These are phyloP conservation scores for Nigrospora oryzae DNA, from an alignment of 2,329 filamentous ascomycete species.

Conservation along the genomic window DNA sequence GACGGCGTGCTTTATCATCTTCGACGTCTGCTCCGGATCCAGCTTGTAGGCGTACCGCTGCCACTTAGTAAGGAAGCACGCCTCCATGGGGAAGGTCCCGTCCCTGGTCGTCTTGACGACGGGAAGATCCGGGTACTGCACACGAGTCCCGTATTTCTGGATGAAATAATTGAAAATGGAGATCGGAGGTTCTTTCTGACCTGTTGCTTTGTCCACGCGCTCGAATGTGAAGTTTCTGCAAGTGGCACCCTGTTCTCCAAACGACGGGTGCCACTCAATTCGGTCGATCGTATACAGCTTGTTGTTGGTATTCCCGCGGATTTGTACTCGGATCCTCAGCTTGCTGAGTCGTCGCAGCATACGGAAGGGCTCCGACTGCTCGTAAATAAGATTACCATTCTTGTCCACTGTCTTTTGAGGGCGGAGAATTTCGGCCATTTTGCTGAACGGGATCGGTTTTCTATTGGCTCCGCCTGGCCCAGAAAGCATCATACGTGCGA, in stretches of 20 bases:
- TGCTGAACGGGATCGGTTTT: slow-evolving; percentile 11
- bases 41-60: slow-evolving; percentile 59
- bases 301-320: slow-evolving; percentile 37
- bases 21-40: slow-evolving; percentile 54
- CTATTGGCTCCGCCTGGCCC: slow-evolving; percentile 17
- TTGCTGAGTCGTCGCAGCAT: slow-evolving; percentile 44
- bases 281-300: slow-evolving; percentile 44
- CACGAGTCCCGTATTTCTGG: slow-evolving; percentile 41
- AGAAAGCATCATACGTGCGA: slow-evolving; percentile 17
- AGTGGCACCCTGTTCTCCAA: slow-evolving; percentile 35
- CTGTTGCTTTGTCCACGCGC: slow-evolving; percentile 30
- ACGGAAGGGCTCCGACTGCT: slow-evolving; percentile 43
- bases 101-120: slow-evolving; percentile 47
- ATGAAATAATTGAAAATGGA: slow-evolving; percentile 47
- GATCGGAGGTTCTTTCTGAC: slow-evolving; percentile 10
- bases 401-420: slow-evolving; percentile 20
- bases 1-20: slow-evolving; percentile 93
- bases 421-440: slow-evolving; percentile 20
- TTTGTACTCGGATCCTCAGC: slow-evolving; percentile 47
- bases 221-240: slow-evolving; percentile 49
- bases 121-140: slow-evolving; percentile 41
- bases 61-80: slow-evolving; percentile 41
- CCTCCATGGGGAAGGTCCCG: slow-evolving; percentile 53
- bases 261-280: slow-evolving; percentile 38
- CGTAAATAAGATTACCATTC: slow-evolving; percentile 13